phyloP scores from a whole-genome alignment of 768 basidiomycete species.

The Tylopilus felleus region DNA sequence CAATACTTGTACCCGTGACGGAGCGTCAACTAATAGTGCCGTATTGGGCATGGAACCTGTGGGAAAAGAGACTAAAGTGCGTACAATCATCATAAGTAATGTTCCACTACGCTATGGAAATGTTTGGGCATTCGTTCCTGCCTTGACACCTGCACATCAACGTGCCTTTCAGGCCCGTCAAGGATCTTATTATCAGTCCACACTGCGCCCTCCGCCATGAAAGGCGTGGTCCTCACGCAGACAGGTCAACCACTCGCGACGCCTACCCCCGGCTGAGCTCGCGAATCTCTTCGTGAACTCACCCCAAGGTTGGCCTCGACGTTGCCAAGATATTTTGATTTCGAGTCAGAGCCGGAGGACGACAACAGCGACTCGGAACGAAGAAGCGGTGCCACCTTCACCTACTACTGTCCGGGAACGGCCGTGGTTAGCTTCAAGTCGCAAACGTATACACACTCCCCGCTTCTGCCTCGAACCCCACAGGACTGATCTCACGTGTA shows the following conservation, averaged over 20 bases:
- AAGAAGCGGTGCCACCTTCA: constrained; percentile 41
- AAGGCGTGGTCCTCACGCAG: constrained; percentile 73
- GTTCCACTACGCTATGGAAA: no score
- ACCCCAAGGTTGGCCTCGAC: constrained; percentile 67
- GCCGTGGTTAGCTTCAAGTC: no score
- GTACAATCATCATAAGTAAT: no score
- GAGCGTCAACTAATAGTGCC: no score
- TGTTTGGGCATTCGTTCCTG: no score
- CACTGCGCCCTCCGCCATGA: constrained; percentile 65
- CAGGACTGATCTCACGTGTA: constrained; percentile 24
- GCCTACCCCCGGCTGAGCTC: constrained; percentile 63
- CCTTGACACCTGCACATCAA: no score
- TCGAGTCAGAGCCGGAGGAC: constrained; percentile 35
- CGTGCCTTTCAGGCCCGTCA: no score
- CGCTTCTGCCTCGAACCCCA: constrained; percentile 41
- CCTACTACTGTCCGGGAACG: constrained; percentile 46
- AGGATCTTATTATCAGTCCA: no score
- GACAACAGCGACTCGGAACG: constrained; percentile 31
- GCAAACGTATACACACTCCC: constrained; percentile 28
- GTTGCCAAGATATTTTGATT: constrained; percentile 80
- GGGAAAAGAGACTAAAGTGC: no score
- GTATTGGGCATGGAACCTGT: no score
- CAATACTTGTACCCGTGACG: no score
- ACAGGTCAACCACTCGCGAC: constrained; percentile 75
- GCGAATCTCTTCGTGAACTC: constrained; percentile 64